A percentile compares a stretch with the other conserved stretches of the same genome.
Conservation (phyloP, 2,329 filamentous ascomycete genomes). For the Ilyonectria robusta region DNA sequence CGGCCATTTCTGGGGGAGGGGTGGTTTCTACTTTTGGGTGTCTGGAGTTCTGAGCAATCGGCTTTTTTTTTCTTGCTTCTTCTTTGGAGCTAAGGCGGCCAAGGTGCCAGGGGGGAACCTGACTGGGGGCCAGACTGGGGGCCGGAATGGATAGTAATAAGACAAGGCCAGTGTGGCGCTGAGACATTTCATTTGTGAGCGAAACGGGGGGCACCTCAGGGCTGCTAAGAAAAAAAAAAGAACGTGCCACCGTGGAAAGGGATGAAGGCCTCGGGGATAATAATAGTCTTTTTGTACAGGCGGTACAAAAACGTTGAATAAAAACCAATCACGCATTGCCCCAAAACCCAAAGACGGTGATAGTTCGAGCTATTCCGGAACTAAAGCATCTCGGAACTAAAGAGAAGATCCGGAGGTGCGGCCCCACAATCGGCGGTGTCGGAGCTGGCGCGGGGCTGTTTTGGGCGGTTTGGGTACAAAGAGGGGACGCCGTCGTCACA, state of each 20-base stretch:
- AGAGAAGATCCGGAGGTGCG: background rate
- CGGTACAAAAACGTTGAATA: slow-evolving; percentile 16
- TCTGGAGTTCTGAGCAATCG: slow-evolving; percentile 9
- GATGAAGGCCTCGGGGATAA: slow-evolving; percentile 23
- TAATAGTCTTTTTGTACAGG: slow-evolving; percentile 26
- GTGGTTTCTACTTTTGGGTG: slow-evolving; percentile 5
- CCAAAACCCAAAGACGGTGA: background rate
- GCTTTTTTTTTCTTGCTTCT: background rate
- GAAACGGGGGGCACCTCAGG: slow-evolving; percentile 10
- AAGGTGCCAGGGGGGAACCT: background rate
- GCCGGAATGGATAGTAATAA: slow-evolving; percentile 30
- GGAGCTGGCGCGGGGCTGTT: slow-evolving; percentile 15
- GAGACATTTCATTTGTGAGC: slow-evolving; percentile 39
- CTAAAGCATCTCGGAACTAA: background rate
- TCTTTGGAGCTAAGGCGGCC: slow-evolving; percentile 1
- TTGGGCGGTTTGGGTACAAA: background rate
- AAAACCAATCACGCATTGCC: background rate
- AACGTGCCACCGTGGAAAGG: slow-evolving; percentile 2
- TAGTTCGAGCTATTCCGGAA: background rate
- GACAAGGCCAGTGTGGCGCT: slow-evolving; percentile 37
- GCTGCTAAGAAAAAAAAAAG: slow-evolving; percentile 9
- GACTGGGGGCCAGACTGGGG: background rate
- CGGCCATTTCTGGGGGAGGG: background rate
- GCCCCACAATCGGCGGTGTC: slow-evolving; percentile 16
- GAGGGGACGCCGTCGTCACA: background rate